Percentiles rank a stretch among this genome's conserved stretches.
Conservation (phyloP, 306 rosid genomes). For the Sindora glabra region DNA sequence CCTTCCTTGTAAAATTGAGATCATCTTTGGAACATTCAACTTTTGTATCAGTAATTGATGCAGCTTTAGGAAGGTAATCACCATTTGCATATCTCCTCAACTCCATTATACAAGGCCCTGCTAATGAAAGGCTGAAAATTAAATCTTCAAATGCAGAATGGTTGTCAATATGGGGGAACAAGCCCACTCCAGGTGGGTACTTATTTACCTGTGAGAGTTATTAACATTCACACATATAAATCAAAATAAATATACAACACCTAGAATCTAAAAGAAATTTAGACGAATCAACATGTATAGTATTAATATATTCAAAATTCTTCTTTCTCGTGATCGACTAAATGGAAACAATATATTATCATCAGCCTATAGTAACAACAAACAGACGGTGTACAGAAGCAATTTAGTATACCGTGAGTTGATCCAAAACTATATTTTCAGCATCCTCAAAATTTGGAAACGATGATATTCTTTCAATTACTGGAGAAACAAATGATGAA, state of each 20-base stretch:
- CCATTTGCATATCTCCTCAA: slow-evolving; percentile 60
- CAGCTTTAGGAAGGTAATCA: slow-evolving; percentile 32
- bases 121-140: slow-evolving; percentile 90
- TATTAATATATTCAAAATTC: background rate
- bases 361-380: background rate
- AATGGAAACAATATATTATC: background rate
- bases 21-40: slow-evolving; percentile 34
- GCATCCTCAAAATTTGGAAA: slow-evolving; percentile 31
- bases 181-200: slow-evolving; percentile 93
- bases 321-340: background rate
- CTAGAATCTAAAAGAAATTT: background rate
- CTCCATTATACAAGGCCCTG: slow-evolving; percentile 98
- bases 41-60: slow-evolving; percentile 27
- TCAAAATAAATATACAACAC: slow-evolving; percentile 1
- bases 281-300: no score
- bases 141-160: slow-evolving; percentile 97
- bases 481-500: slow-evolving; percentile 62
- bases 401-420: slow-evolving; percentile 57
- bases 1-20: slow-evolving; percentile 47
- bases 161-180: slow-evolving; percentile 95
- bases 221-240: slow-evolving; percentile 14
- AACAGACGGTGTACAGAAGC: background rate
- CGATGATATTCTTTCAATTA: slow-evolving; percentile 53
- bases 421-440: slow-evolving; percentile 55
- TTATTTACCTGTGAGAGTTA: slow-evolving; percentile 64